Evolutionary conservation across 2,329 filamentous ascomycete species (phyloP).

Genomic region (Keithomyces neogunnii): DNA sequence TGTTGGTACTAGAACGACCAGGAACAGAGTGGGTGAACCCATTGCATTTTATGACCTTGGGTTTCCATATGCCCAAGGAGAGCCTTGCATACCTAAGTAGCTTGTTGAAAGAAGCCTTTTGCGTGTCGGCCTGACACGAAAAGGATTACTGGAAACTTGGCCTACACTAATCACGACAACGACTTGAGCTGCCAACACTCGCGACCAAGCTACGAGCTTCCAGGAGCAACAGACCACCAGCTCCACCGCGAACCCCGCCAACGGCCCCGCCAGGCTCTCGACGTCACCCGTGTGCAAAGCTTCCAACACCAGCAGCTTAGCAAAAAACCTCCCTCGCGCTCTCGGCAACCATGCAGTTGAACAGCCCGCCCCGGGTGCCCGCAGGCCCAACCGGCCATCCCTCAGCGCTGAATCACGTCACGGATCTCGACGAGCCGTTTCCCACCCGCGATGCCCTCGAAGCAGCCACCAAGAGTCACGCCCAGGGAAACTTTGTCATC

Average conservation of each 20-base stretch:
- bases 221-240: background rate
- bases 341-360: background rate
- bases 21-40: too few species aligned
- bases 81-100: too few species aligned
- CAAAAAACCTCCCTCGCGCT: background rate
- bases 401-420: conserved; percentile 29
- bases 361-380: background rate
- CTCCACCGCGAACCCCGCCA: background rate
- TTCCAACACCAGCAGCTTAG: background rate
- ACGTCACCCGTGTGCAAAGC: background rate
- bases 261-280: background rate
- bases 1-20: too few species aligned
- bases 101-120: too few species aligned
- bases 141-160: too few species aligned
- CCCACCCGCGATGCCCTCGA: conserved; percentile 41
- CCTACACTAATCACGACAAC: too few species aligned
- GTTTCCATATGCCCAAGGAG: too few species aligned
- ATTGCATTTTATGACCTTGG: too few species aligned
- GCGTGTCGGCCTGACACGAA: too few species aligned
- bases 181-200: background rate
- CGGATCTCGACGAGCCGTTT: conserved; percentile 42
- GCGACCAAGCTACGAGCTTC: background rate
- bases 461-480: conserved; percentile 46
- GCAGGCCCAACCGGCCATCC: background rate
- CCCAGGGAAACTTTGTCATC: conserved; percentile 63